Base-by-base conservation (phyloP, 2,329 filamentous ascomycete genomes). In the Verticillium tricorpus region DNA sequence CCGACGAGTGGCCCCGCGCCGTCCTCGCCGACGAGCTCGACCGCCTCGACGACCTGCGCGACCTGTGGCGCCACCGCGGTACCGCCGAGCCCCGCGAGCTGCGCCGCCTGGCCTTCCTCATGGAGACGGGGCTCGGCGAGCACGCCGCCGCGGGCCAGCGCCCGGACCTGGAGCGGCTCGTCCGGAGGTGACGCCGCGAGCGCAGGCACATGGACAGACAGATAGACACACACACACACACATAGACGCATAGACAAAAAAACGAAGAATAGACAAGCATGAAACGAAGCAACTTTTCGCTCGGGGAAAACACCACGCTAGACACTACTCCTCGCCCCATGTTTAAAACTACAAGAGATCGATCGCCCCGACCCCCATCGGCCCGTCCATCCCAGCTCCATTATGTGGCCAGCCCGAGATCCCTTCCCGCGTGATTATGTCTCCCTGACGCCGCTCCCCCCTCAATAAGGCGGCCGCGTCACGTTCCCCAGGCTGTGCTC, bases 381-480 rank as follows among this genome's bases (percentile, higher is more conserved):
- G 19, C 45, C 45, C 14, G 34, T 6, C 39, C 4, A n/a, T n/a
- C 45, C 9, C 45, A 22, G 19, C 45, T 50, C 45, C 45, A 50
- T 50, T 50, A 50, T 19, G 45, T 50, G n/a, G 19, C 45, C 45
- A 50, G 45, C 45, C 45, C 45, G 19, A 50, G 45, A 50, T 50
- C 19, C 45, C 22, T 22, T n/a, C 22, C 45, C 9, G 22, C 45
- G 25, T 50, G 45, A 50, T 22, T 40, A 15, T 40, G 5, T 14
- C n/a, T 4, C 19, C n/a, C 9, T 22, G 12, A 50, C n/a, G 5
- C 34, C 28, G 12, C 28, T 32, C 22, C 31, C 45, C 54, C 61
- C 60, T 68, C 66, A 84, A 67, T 84, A 84, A 19, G 82, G 82
- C 59, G 82, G 82, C 68, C 75, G 76, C 54, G 78, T 78, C 28